Conservation (phyloP, 148 eudicot species). For the Tetragonia tetragonoides region DNA sequence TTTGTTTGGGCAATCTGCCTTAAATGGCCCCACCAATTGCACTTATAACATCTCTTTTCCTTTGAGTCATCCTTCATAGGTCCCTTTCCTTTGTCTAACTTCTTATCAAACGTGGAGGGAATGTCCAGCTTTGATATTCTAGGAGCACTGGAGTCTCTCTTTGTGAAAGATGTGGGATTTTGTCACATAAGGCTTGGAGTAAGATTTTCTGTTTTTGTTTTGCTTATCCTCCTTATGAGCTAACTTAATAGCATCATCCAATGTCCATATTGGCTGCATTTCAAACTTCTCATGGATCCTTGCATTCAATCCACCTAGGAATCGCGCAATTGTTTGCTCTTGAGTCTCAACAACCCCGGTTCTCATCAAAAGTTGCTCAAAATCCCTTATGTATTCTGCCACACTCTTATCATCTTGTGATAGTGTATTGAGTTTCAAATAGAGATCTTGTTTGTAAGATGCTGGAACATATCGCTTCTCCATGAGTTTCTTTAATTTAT, state of each 20-base stretch:
- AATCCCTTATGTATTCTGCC: neutral
- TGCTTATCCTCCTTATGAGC: neutral
- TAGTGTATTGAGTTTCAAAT: neutral
- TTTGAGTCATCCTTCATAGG: too few species aligned
- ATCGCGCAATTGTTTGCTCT: neutral
- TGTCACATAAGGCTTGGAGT: too few species aligned
- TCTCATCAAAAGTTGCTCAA: neutral
- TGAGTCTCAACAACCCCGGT: neutral
- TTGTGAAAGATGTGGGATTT: too few species aligned
- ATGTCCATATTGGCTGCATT: neutral
- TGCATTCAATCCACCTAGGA: neutral
- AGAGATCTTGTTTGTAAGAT: neutral
- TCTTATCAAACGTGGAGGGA: too few species aligned
- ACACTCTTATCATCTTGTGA: neutral
- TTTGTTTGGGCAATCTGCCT: too few species aligned
- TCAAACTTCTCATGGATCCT: neutral
- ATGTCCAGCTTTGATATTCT: too few species aligned
- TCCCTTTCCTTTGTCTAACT: too few species aligned
- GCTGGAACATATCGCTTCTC: neutral
- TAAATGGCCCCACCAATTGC: too few species aligned
- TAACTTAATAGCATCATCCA: neutral
- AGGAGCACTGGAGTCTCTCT: too few species aligned
- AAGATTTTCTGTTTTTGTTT: neutral
- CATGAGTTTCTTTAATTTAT: neutral
- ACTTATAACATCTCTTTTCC: too few species aligned